Percentiles rank a stretch among this genome's conserved stretches.
Evolutionary conservation across 495 filamentous ascomycete species (phyloP).

Genomic region (Chaetomium cochliodes): DNA sequence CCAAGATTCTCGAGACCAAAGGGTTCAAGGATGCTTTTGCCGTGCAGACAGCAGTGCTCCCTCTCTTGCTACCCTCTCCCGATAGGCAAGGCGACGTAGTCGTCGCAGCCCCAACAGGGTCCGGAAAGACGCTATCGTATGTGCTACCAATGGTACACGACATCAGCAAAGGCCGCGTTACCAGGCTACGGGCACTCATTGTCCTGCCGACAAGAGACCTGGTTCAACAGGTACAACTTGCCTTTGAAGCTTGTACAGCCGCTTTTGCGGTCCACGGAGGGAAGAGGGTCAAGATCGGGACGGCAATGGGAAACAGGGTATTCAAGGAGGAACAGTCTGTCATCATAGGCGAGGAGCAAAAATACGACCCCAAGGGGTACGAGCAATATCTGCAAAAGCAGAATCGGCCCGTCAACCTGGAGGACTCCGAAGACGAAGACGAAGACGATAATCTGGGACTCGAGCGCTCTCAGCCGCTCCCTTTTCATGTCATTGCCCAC

Average conservation of each 20-base stretch:
- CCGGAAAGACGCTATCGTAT: constrained; percentile 91
- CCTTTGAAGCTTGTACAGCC: constrained; percentile 63
- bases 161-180: constrained; percentile 58
- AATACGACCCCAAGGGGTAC: constrained; percentile 41
- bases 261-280: constrained; percentile 48
- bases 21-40: constrained; percentile 76
- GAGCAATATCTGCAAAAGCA: constrained; percentile 29
- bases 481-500: constrained; percentile 61
- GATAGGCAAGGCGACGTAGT: constrained; percentile 69
- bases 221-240: constrained; percentile 74
- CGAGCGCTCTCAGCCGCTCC: constrained; percentile 39
- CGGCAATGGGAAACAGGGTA: constrained; percentile 73
- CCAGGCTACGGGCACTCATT: constrained; percentile 69
- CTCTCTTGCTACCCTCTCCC: constrained; percentile 64
- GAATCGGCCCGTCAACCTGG: constrained; percentile 20
- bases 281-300: constrained; percentile 70
- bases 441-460: constrained; percentile 4
- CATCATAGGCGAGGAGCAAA: constrained; percentile 62
- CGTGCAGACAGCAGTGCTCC: constrained; percentile 78
- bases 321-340: constrained; percentile 71
- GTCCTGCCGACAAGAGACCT: constrained; percentile 89
- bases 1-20: constrained; percentile 58
- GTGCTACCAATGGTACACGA: constrained; percentile 78
- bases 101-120: constrained; percentile 86
- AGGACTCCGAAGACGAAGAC: constrained; percentile 30